Evolutionary conservation across 225 moss, liverwort and hornwort species (phyloP), one percentile per base, ranked within the genome.

Genomic region (Marchantia polymorpha): DNA sequence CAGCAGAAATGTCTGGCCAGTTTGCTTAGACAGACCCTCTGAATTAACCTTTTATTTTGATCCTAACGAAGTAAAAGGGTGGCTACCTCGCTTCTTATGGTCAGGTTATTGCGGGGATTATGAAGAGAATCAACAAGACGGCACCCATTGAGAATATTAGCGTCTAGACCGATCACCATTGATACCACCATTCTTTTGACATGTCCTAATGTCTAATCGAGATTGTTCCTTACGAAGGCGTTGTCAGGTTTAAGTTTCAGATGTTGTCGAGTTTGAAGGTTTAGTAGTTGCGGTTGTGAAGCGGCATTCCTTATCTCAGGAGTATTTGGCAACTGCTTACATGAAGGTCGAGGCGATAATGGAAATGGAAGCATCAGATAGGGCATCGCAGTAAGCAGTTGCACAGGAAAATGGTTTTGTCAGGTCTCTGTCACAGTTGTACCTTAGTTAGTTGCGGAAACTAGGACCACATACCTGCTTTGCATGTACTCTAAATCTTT

Each of bases 101-200:
- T 14, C 93, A 95, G 94, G 94, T 94, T 72, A 99, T 99, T 79
- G 92, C 97, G 16, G 97, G 94, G 74, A 99, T 94, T 66, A 78
- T 99, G 25, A 99, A 95, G 84, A 91, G 97, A 77, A 93, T 99
- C 73, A 91, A 89, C 29, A 94, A 90, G 89, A 86, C 89, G 67
- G 87, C 92, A 51, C 52, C 80, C 26, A 90, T 97, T 72, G 87
- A 92, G 83, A 97, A 92, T 30, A 88, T 97, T 27, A 91, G 92
- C 83, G 84, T 96, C 71, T 96, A 94, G 86, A 39, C 16, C 26
- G 58, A 26, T 39, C n/a, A 52, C 20, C 47, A 20, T 12, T 67
- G 29, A 29, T 67, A 27, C 14, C 67, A 31, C 39, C 22, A 67
- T 30, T 67, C 67, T 67, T 67, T 67, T 31, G 67, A 14, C 67